Evolutionary conservation across 73 alveolate species (phyloP).

Genomic region (Stentor coeruleus): DNA sequence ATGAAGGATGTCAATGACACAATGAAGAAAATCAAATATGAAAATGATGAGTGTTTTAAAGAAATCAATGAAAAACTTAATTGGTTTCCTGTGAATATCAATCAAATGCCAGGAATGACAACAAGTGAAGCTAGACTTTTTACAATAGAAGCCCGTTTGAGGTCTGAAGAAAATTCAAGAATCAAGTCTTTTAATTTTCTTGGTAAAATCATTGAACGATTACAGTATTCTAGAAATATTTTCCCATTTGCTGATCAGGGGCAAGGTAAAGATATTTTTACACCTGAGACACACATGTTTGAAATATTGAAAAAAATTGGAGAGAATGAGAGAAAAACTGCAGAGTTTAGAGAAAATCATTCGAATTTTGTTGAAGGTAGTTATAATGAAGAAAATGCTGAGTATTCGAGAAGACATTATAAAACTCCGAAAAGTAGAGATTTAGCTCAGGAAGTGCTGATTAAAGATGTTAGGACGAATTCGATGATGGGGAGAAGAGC

Average conservation of each 20-base stretch:
- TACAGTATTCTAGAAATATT: not conserved
- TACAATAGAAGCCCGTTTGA: constrained; percentile 13
- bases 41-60: not conserved
- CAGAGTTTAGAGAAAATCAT: not conserved
- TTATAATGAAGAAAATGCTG: not conserved
- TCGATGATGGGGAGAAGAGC: not conserved
- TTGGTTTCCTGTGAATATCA: constrained; percentile 14
- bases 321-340: not conserved
- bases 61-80: not conserved
- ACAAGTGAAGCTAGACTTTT: constrained; percentile 3
- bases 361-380: not conserved
- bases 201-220: not conserved
- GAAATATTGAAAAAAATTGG: not conserved
- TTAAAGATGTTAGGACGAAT: not conserved
- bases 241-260: not conserved
- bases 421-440: not conserved
- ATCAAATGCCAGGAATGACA: not conserved
- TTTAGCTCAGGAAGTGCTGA: not conserved
- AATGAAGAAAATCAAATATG: not conserved
- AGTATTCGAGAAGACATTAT: not conserved
- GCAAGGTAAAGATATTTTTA: not conserved
- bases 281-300: not conserved
- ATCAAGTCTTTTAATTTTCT: not conserved
- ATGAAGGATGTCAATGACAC: not conserved
- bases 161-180: constrained; percentile 26